Conservation (phyloP, 257 asterid genomes). For the Catharanthus roseus region DNA sequence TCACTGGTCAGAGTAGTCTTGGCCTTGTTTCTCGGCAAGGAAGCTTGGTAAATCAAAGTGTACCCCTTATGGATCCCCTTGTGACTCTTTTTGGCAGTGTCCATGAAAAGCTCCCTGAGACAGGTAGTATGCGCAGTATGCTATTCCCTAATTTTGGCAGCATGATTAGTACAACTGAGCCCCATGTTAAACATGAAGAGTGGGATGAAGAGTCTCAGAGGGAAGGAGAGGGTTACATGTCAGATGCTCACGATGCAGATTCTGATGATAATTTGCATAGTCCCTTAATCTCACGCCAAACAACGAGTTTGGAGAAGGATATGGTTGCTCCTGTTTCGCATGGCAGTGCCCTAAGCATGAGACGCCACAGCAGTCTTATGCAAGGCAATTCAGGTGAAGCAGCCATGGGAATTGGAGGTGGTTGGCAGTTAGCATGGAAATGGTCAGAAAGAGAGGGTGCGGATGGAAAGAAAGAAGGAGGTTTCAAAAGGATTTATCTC, state of each 20-base stretch:
- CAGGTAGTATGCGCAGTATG: constrained; percentile 19
- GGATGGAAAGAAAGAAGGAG: constrained; percentile 23
- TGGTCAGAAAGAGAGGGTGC: constrained; percentile 18
- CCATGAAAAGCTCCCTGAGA: constrained; percentile 24
- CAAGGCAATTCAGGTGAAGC: constrained; percentile 12
- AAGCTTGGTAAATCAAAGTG: constrained; percentile 17
- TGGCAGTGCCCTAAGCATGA: constrained; percentile 16
- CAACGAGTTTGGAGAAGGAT: constrained; percentile 22
- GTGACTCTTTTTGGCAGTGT: constrained; percentile 25
- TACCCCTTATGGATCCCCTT: constrained; percentile 21
- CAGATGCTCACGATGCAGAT: constrained; percentile 11
- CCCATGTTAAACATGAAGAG: constrained; percentile 14
- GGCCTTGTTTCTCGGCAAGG: constrained; percentile 21
- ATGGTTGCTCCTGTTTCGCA: constrained; percentile 14
- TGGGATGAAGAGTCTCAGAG: constrained; percentile 26
- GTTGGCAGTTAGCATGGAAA: constrained; percentile 27
- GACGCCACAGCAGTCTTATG: constrained; percentile 14
- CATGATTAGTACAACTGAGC: constrained; percentile 18
- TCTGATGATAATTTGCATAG: constrained; percentile 24
- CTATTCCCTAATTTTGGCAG: constrained; percentile 22
- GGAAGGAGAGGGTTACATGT: constrained; percentile 15
- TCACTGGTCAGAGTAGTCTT: constrained; percentile 18
- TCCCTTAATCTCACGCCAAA: constrained; percentile 24
- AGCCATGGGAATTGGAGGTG: constrained; percentile 24
- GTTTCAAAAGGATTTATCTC: constrained; percentile 19